These are phyloP conservation scores for Prunus mira DNA, from an alignment of 306 rosid species.

Conservation along the genomic window DNA sequence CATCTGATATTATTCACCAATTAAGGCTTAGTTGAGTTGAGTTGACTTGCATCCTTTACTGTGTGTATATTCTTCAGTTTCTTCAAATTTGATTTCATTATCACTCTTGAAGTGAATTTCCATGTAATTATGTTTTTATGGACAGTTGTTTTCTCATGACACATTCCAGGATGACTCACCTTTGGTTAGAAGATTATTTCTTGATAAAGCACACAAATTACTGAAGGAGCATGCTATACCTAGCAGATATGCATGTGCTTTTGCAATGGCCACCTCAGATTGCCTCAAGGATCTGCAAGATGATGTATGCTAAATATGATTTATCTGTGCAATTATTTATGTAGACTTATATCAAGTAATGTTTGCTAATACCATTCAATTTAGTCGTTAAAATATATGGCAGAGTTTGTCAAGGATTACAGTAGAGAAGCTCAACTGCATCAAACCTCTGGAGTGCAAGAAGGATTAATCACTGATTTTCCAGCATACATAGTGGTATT, in stretches of 20 bases:
- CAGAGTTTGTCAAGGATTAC: constrained; percentile 79
- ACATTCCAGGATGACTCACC: constrained; percentile 63
- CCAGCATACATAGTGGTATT: constrained; percentile 79
- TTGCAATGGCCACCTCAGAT: constrained; percentile 61
- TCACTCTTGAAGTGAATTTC: background rate
- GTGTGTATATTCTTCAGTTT: background rate
- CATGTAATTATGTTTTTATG: constrained; percentile 1
- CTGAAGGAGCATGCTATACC: constrained; percentile 77
- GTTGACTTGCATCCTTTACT: background rate
- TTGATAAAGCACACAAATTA: constrained; percentile 59
- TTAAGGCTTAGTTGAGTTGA: background rate
- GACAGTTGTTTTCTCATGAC: constrained; percentile 15
- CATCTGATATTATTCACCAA: background rate
- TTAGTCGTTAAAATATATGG: constrained; percentile 61
- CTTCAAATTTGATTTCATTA: background rate
- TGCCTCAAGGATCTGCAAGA: constrained; percentile 47
- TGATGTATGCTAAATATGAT: constrained; percentile 45
- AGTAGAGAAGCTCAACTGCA: constrained; percentile 49
- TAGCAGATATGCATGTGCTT: constrained; percentile 80
- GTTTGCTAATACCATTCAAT: constrained; percentile 45
- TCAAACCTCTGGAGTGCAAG: constrained; percentile 51
- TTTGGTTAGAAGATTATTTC: constrained; percentile 57
- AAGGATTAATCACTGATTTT: constrained; percentile 45
- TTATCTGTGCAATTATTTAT: background rate
- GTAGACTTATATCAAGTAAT: constrained; percentile 7